Base-by-base conservation (phyloP, 345 rosid species). In the Arabis alpina region DNA sequence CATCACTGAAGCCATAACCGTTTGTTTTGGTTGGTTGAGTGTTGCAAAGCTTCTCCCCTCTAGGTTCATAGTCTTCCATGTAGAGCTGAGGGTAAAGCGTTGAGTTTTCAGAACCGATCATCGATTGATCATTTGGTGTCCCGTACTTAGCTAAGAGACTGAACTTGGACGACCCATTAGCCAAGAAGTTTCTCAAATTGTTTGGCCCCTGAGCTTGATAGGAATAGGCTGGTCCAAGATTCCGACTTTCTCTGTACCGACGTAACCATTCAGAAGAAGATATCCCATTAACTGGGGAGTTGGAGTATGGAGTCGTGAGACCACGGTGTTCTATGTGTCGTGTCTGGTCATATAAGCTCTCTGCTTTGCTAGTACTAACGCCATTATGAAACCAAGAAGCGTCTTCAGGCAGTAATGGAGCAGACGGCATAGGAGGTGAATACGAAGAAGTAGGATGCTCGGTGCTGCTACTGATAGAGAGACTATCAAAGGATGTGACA, bases 231-330 rank as follows among this genome's bases (percentile, higher is more conserved):
- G 71, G 76, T 49, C 82, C 84, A 73, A 77, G 83, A 75, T 80
- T 86, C 28, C 77, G 82, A 54, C 78, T 88, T 73, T 86, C 93
- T 79, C 99, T 87, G 74, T 89, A 94, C 34, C 88, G 87, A 8
- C 93, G 90, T 63, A 94, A 95, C 99, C 99, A 94, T 78, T 91
- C 97, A 0, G 99, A 87, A 64, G 97, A 91, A 61, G 84, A 80
- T 81, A 94, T 64, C 55, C 85, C 82, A n/a, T 66, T 66, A 55
- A 71, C 49, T 30, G 82, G 87, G 0, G 85, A 80, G 54, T 56
- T 64, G 14, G 71, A 54, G 59, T 77, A 87, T 52, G 79, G 82
- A 52, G 83, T 83, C 25, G 57, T 67, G 57, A 79, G 70, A 51
- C 79, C 75, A 3, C 86, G 77, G 44, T 49, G 72, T 15, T 45